Conservation (phyloP, 495 filamentous ascomycete species). For the Paragyromitra xinjiangensis region DNA sequence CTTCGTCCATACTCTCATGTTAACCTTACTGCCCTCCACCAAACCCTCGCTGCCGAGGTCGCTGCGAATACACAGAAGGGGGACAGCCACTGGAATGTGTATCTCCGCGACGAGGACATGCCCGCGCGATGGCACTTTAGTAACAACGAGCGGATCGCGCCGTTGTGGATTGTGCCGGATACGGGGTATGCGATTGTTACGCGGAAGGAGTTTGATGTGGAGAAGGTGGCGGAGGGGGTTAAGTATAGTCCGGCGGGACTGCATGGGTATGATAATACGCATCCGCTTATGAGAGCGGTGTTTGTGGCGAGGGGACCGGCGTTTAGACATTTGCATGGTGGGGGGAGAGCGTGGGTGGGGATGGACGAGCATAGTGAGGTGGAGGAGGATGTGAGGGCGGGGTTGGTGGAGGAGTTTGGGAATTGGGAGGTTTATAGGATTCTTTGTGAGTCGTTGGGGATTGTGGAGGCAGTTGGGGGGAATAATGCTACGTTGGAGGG, state of each 20-base stretch:
- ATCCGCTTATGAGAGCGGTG: conserved; percentile 91
- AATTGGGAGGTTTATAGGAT: conserved; percentile 97
- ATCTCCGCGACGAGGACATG: conserved; percentile 82
- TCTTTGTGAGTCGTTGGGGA: conserved; percentile 81
- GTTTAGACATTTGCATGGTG: conserved; percentile 62
- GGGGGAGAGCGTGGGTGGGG: conserved; percentile 39
- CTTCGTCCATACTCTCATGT: conserved; percentile 75
- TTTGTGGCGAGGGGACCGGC: conserved; percentile 89
- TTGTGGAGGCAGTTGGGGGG: conserved; percentile 65
- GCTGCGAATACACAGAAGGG: conserved; percentile 59
- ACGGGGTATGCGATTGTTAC: conserved; percentile 89
- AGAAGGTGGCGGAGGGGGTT: conserved; percentile 63
- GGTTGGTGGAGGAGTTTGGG: conserved; percentile 64
- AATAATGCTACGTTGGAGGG: conserved; percentile 86
- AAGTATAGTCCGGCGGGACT: conserved; percentile 80
- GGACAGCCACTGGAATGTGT: conserved; percentile 79
- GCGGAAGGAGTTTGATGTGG: conserved; percentile 76
- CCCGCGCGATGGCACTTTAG: conserved; percentile 88
- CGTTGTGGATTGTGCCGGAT: conserved; percentile 90
- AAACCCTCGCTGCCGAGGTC: conserved; percentile 62
- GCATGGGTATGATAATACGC: conserved; percentile 89
- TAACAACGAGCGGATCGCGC: conserved; percentile 85
- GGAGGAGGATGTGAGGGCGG: conserved; percentile 19
- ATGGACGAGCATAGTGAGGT: conserved; percentile 27
- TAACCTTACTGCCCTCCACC: conserved; percentile 67